Evolutionary conservation across 768 basidiomycete genomes (phyloP).

Genomic region (Podaxis mareebaensis): DNA sequence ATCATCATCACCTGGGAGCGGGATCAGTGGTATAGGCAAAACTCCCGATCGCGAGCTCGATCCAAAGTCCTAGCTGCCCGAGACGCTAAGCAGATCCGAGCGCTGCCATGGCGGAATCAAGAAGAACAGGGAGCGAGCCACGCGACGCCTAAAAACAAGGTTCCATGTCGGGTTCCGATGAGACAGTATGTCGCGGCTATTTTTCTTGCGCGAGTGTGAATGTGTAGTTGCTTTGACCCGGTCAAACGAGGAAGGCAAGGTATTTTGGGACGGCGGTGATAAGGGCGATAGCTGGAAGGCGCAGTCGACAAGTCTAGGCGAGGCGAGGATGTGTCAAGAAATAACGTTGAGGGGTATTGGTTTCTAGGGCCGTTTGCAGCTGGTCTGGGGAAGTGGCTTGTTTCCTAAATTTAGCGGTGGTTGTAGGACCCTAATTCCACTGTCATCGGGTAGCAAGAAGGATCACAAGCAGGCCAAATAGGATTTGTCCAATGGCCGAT

Average conservation of each 20-base stretch:
- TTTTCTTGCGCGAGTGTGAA: neutral
- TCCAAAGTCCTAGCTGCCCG: neutral
- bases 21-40: neutral
- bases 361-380: neutral
- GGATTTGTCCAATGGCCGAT: neutral
- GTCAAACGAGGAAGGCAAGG: neutral
- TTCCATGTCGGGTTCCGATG: neutral
- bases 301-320: neutral
- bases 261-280: conserved; percentile 14
- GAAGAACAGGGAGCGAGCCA: neutral
- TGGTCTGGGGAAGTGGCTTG: neutral
- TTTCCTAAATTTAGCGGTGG: neutral
- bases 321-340: neutral
- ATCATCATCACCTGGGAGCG: too few relatives aligned
- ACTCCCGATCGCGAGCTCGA: neutral
- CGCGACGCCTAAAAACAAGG: neutral
- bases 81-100: neutral
- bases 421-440: neutral
- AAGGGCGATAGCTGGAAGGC: neutral
- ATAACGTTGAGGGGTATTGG: neutral
- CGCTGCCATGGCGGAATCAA: neutral
- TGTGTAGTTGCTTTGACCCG: neutral
- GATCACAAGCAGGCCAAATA: neutral
- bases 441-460: conserved; percentile 10
- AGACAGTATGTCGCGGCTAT: neutral